Conservation (phyloP, 768 basidiomycete genomes). For the Hemileccinum rubropunctum region DNA sequence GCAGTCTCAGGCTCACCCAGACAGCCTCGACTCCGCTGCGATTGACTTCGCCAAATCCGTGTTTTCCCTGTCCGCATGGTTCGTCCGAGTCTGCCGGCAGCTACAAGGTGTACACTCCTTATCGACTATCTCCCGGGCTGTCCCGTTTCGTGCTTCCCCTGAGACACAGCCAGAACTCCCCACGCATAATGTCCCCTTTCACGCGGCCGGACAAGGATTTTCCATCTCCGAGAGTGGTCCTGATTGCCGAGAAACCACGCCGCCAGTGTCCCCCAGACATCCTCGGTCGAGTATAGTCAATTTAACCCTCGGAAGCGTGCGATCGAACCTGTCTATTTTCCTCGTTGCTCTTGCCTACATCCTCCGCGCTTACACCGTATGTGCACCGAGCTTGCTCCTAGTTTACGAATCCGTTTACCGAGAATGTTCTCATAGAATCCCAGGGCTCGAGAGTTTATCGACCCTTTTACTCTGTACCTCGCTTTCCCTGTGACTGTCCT, state of each 20-base stretch:
- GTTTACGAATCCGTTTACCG: neutral
- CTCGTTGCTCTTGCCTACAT: conserved; percentile 10
- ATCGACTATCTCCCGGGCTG: neutral
- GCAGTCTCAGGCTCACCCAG: neutral
- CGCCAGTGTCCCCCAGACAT: neutral
- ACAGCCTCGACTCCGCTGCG: conserved; percentile 17
- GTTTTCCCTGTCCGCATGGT: conserved; percentile 17
- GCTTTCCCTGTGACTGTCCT: conserved; percentile 22
- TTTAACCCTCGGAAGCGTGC: conserved; percentile 8
- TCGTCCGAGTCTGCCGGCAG: neutral
- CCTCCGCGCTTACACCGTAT: conserved; percentile 19
- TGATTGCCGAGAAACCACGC: conserved; percentile 1
- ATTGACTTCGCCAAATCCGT: conserved; percentile 19
- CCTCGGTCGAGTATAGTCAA: neutral
- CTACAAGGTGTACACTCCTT: neutral
- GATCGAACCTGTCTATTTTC: conserved; percentile 14
- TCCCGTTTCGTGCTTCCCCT: neutral
- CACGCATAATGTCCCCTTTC: conserved; percentile 7
- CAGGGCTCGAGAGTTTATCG: conserved; percentile 16
- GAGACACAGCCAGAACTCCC: conserved; percentile 4
- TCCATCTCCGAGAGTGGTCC: neutral
- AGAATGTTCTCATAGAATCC: conserved; percentile 17
- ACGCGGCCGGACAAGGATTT: conserved; percentile 7
- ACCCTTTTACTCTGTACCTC: conserved; percentile 23
- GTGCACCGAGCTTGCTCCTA: conserved; percentile 8